Evolutionary conservation across 2,329 filamentous ascomycete genomes (phyloP), one percentile per base, ranked within the genome.

Genomic region (Phialophora chinensis): DNA sequence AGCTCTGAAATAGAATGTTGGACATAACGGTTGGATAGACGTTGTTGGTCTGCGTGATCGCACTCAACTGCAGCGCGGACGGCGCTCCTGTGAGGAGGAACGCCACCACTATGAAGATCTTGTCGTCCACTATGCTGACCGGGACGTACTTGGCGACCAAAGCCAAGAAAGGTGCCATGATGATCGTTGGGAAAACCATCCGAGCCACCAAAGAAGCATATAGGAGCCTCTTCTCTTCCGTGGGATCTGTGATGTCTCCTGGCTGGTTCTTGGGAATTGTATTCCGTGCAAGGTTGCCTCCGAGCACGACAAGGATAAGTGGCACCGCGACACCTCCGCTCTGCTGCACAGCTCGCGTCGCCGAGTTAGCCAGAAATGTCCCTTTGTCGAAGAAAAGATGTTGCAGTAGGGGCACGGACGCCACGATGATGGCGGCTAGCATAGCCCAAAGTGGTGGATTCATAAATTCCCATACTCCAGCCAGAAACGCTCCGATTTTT

Each of bases 401-500:
- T 77, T 99, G 94, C 7, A 99, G 85, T 0, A 82, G 75, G 0
- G 95, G 95, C 5, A 97, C 87, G 0, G 93, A 96, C 2, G 95
- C 95, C 5, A 99, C 91, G 59, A 97, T 80, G 54, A 98, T 89
- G n/a, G 95, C 92, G 47, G 89, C 83, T 38, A 98, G 82, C 95
- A 99, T 98, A 33, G 95, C 93, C 93, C 93, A 98, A 29, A 99
- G 88, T 0, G 95, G 95, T 50, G 95, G 94, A 79, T 98, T 98
- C 94, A 99, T 98, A 78, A 97, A 97, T 56, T 91, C 90, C 91
- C 91, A 95, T 12, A 93, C 77, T 60, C 93, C 93, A 57, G 79
- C 80, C 72, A 86, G 79, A 72, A 91, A 89, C 69, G 77, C 85
- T 77, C 72, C 73, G 33, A 80, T 61, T 50, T 77, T 79, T 35